These are phyloP conservation scores for Begonia loranthoides DNA, from an alignment of 306 rosid species.

Conservation along the genomic window DNA sequence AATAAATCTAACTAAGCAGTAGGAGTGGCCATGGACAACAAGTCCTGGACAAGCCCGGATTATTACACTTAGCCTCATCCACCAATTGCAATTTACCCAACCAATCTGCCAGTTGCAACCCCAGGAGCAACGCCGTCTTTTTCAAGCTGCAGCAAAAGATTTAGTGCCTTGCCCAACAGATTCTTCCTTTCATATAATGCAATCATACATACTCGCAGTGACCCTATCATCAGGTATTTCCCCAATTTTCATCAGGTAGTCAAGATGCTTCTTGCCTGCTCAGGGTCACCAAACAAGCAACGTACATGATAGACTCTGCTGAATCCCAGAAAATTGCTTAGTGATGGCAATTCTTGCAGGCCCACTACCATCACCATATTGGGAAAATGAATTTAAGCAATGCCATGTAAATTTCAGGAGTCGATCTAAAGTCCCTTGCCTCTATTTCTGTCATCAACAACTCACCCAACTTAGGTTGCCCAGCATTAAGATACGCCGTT, in stretches of 20 bases:
- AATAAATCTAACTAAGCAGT: too few relatives aligned
- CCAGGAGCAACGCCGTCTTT: constrained; percentile 71
- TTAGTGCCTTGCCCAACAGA: constrained; percentile 51
- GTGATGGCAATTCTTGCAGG: constrained; percentile 33
- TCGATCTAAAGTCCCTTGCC: constrained; percentile 31
- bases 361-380: constrained; percentile 25
- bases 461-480: constrained; percentile 36
- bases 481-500: constrained; percentile 52
- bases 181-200: constrained; percentile 51
- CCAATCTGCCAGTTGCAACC: constrained; percentile 76
- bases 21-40: too few relatives aligned
- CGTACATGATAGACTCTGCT: constrained; percentile 35
- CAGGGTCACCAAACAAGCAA: constrained; percentile 44
- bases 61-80: constrained; percentile 68
- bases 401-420: constrained; percentile 53
- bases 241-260: constrained; percentile 47
- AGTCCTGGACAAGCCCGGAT: too few relatives aligned
- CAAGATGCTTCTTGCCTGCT: constrained; percentile 51
- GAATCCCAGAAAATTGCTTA: constrained; percentile 50
- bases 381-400: constrained; percentile 45
- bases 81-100: constrained; percentile 60
- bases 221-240: constrained; percentile 63
- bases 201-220: constrained; percentile 70
- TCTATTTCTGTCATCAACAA: constrained; percentile 58
- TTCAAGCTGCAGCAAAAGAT: constrained; percentile 55